These are phyloP conservation scores for Trapa bicornis DNA, from an alignment of 345 rosid species.

Conservation along the genomic window DNA sequence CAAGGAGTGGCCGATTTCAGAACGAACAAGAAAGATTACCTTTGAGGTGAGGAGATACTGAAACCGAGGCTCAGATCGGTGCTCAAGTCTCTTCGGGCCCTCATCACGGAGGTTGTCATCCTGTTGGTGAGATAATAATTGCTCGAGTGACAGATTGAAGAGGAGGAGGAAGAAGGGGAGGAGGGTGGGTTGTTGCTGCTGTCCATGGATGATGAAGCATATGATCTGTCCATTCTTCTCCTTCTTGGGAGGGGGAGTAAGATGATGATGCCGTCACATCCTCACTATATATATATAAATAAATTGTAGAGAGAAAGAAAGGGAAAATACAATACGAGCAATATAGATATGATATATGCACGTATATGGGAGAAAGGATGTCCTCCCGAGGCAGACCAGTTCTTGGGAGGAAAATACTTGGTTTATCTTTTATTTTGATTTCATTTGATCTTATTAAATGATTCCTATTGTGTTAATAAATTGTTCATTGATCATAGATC, in stretches of 20 bases:
- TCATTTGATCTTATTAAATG: not conserved
- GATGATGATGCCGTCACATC: not conserved
- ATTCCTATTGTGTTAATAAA: not conserved
- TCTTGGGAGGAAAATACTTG: constrained; percentile 12
- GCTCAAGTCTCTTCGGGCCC: constrained; percentile 16
- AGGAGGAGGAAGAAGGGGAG: not conserved
- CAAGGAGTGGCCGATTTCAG: not conserved
- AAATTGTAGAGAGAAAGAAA: not conserved
- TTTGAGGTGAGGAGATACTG: constrained; percentile 10
- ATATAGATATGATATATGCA: constrained; percentile 4
- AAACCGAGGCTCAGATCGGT: constrained; percentile 28
- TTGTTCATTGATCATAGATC: not conserved
- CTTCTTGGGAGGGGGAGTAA: not conserved
- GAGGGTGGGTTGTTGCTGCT: constrained; percentile 10
- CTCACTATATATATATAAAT: not conserved
- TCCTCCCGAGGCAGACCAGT: constrained; percentile 26
- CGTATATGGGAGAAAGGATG: constrained; percentile 12
- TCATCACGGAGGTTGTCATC: not conserved
- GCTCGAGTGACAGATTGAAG: constrained; percentile 4
- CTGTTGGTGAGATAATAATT: not conserved
- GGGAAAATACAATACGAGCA: not conserved
- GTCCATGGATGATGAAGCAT: constrained; percentile 18
- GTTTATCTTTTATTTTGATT: not conserved
- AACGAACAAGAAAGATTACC: not conserved
- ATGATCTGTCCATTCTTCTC: constrained; percentile 7